phyloP scores from a whole-genome alignment of 2,329 filamentous ascomycete species.

The Thelonectria blattea region DNA sequence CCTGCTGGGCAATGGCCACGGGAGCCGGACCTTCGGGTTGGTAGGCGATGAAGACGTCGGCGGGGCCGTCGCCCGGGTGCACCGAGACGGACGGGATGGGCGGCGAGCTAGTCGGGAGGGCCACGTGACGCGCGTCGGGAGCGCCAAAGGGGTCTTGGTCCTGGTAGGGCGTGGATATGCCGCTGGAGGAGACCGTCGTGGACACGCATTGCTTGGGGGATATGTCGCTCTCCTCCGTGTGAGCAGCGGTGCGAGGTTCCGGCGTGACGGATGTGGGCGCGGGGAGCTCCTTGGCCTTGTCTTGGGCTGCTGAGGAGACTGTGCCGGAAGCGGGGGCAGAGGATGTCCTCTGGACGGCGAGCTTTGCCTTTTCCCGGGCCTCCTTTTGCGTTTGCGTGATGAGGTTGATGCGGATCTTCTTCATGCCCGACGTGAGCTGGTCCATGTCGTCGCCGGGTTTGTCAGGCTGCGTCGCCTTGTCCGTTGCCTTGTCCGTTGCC shows the following conservation, averaged over 20 bases:
- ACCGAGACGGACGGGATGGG: conserved; percentile 36
- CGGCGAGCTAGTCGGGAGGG: conserved; percentile 41
- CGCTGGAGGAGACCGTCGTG: conserved; percentile 34
- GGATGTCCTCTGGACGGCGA: conserved; percentile 32
- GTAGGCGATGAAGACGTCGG: conserved; percentile 60
- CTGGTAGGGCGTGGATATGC: conserved; percentile 34
- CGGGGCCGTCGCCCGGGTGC: conserved; percentile 35
- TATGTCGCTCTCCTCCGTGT: conserved; percentile 4
- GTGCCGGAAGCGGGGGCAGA: conserved; percentile 14
- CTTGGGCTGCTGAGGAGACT: neutral
- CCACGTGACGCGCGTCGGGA: conserved; percentile 32
- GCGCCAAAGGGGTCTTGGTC: conserved; percentile 32
- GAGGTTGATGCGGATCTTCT: conserved; percentile 67
- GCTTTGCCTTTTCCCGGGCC: conserved; percentile 50
- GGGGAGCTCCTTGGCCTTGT: conserved; percentile 1
- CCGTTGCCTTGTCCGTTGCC: conserved; percentile 20
- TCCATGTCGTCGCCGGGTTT: conserved; percentile 53
- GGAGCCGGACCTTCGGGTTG: conserved; percentile 60
- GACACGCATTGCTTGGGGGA: conserved; percentile 31
- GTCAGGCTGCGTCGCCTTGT: conserved; percentile 23
- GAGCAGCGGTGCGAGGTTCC: neutral
- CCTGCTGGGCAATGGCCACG: conserved; percentile 44
- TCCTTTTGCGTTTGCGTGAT: conserved; percentile 65
- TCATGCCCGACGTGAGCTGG: conserved; percentile 63
- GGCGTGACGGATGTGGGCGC: conserved; percentile 10